A percentile compares a stretch with the other conserved stretches of the same genome.
phyloP scores from a whole-genome alignment of 257 asterid species.

The Jaltomata sinuosa region DNA sequence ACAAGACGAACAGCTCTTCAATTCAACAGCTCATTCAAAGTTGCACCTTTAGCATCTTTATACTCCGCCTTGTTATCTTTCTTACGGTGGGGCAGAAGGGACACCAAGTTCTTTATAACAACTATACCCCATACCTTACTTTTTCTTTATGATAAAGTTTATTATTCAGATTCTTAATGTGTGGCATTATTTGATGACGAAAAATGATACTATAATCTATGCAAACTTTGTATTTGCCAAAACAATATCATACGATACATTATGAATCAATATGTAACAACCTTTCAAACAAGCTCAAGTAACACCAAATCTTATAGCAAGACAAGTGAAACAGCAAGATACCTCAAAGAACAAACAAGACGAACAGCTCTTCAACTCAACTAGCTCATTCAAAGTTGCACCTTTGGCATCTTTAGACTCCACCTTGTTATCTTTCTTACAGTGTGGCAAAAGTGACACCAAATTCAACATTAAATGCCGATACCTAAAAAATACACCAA shows the following conservation, averaged over 20 bases:
- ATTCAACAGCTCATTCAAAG: slow-evolving; percentile 96
- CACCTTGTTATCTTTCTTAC: slow-evolving; percentile 87
- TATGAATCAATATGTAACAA: too few relatives aligned
- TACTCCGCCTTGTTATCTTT: slow-evolving; percentile 88
- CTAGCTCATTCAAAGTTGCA: slow-evolving; percentile 79
- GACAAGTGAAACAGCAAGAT: not conserved
- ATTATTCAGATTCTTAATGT: too few relatives aligned
- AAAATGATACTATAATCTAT: too few relatives aligned
- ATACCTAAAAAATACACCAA: slow-evolving; percentile 45
- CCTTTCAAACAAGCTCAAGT: not conserved
- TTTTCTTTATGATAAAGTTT: too few relatives aligned
- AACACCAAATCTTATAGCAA: not conserved
- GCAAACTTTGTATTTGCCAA: too few relatives aligned
- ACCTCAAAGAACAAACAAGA: slow-evolving; percentile 98
- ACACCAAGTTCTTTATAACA: slow-evolving; percentile 45
- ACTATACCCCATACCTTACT: too few relatives aligned
- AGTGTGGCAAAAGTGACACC: slow-evolving; percentile 83
- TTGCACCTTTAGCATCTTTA: slow-evolving; percentile 81
- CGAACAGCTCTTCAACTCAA: slow-evolving; percentile 82
- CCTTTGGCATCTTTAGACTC: slow-evolving; percentile 93
- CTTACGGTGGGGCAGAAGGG: slow-evolving; percentile 84
- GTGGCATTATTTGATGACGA: too few relatives aligned
- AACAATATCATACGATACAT: too few relatives aligned
- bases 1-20: slow-evolving; percentile 80
- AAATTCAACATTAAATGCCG: slow-evolving; percentile 91